These are phyloP conservation scores for Dacryopinax primogenitus DNA, from an alignment of 768 basidiomycete species.

Conservation along the genomic window DNA sequence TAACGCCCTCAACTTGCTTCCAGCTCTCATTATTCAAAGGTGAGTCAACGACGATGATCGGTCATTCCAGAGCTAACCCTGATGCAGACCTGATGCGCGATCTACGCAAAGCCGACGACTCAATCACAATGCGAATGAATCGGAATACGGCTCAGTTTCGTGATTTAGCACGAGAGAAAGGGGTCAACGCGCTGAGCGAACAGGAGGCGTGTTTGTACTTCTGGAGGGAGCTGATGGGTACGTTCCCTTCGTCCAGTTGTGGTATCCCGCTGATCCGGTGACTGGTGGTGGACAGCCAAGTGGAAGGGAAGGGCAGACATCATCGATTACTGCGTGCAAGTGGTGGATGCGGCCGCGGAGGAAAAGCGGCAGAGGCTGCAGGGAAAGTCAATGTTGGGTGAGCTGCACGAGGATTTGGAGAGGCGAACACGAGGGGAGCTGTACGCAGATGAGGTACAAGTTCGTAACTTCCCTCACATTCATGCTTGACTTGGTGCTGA, in stretches of 20 bases:
- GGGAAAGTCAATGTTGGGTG: background rate
- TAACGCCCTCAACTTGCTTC: constrained; percentile 59
- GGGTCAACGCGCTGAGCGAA: constrained; percentile 38
- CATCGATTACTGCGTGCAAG: constrained; percentile 59
- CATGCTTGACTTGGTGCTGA: constrained; percentile 11
- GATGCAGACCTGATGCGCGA: constrained; percentile 60
- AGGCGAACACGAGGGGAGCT: constrained; percentile 20
- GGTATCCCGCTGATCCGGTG: background rate
- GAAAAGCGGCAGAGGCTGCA: constrained; percentile 39
- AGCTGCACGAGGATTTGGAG: constrained; percentile 12
- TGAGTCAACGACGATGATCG: constrained; percentile 21
- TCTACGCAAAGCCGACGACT: constrained; percentile 68
- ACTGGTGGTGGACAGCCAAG: constrained; percentile 24
- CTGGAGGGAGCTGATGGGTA: constrained; percentile 70
- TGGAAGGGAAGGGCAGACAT: constrained; percentile 66
- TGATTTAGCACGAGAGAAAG: constrained; percentile 32
- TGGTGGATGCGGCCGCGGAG: constrained; percentile 50
- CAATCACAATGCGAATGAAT: constrained; percentile 68
- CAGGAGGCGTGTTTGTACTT: constrained; percentile 56
- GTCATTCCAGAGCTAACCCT: constrained; percentile 12
- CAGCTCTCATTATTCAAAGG: constrained; percentile 71
- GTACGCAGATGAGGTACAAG: constrained; percentile 62
- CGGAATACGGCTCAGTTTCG: constrained; percentile 62
- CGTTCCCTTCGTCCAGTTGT: constrained; percentile 23
- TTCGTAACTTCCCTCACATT: constrained; percentile 24